A percentile compares a stretch with the other conserved stretches of the same genome.
Conservation (phyloP, 192 early-diverging fungal genomes). For the Coemansia sp. region DNA sequence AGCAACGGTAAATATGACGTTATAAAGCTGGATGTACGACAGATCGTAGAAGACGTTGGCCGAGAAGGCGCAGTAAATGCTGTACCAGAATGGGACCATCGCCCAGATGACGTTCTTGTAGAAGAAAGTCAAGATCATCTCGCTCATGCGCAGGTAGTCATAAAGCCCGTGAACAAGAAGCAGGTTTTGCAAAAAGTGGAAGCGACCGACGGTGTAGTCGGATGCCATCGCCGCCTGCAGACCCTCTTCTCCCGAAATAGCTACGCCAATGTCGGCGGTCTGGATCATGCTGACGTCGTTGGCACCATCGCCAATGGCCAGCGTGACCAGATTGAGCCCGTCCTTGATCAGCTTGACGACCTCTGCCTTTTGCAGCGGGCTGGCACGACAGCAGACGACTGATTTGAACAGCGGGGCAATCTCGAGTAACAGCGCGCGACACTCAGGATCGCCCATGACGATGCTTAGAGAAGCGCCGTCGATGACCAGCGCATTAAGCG, state of each 20-base stretch:
- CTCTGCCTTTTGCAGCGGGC: conserved; percentile 92
- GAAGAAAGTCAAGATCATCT: conserved; percentile 92
- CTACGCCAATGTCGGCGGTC: conserved; percentile 84
- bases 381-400: conserved; percentile 91
- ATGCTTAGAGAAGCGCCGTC: conserved; percentile 70
- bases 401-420: conserved; percentile 75
- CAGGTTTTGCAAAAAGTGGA: conserved; percentile 82
- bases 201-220: conserved; percentile 91
- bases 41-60: conserved; percentile 94
- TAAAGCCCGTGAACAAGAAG: conserved; percentile 91
- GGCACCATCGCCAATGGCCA: conserved; percentile 75
- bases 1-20: conserved; percentile 68
- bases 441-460: conserved; percentile 41
- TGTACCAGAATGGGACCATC: conserved; percentile 90
- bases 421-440: conserved; percentile 51
- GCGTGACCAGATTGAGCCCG: conserved; percentile 63
- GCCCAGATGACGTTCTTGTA: conserved; percentile 97
- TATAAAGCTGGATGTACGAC: conserved; percentile 87
- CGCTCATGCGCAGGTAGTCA: conserved; percentile 84
- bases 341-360: conserved; percentile 87
- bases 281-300: conserved; percentile 99
- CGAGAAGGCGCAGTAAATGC: conserved; percentile 88
- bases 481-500: conserved; percentile 73
- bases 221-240: conserved; percentile 92
- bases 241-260: conserved; percentile 77